Base-by-base conservation (phyloP, 371 early-diverging fungal genomes). In the Mucor piriformis region DNA sequence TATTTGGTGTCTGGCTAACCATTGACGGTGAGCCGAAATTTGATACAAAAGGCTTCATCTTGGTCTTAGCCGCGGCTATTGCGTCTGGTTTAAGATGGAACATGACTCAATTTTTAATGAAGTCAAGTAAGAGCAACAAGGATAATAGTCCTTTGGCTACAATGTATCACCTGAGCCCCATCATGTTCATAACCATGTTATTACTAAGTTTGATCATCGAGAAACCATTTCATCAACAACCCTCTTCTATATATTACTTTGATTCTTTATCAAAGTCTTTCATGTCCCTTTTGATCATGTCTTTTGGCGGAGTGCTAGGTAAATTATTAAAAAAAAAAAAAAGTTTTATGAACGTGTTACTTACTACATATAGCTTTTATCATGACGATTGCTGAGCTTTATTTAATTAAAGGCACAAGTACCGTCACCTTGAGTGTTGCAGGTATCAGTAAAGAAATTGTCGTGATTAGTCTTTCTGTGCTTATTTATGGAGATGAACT, bases 351-450 rank as follows among this genome's bases (percentile, higher is more conserved):
- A 15, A 27, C 25, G 25, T 37, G 42, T 24, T 13, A 21, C 8
- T 24, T 24, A 29, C 10, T 13, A 21, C 32, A 46, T n/a, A 13
- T 55, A 74, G 95, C 95, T 6, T 95, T 95, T 72, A 79, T 83
- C 20, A 92, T 96, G 94, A 88, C 92, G 0, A 70, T 91, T 11
- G 79, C 89, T 12, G 97, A 96, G 66, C 90, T 89, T 63, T 75
- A 83, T 54, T 72, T 96, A 40, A 93, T 96, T 50, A 81, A 88
- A 55, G 83, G 76, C 33, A 95, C 95, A 1, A 88, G 88, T 11
- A 93, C 92, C 0, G 84, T 96, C 3, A 93, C 95, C 0, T 70
- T 96, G 37, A 91, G 93, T 21, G 89, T 96, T 3, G 93, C 92
- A 3, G 96, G 96, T 3, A 93, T 95, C 54, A 81, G 88, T 57